Base-by-base conservation (phyloP, 106 monocot species). In the Dendrobium nobile region DNA sequence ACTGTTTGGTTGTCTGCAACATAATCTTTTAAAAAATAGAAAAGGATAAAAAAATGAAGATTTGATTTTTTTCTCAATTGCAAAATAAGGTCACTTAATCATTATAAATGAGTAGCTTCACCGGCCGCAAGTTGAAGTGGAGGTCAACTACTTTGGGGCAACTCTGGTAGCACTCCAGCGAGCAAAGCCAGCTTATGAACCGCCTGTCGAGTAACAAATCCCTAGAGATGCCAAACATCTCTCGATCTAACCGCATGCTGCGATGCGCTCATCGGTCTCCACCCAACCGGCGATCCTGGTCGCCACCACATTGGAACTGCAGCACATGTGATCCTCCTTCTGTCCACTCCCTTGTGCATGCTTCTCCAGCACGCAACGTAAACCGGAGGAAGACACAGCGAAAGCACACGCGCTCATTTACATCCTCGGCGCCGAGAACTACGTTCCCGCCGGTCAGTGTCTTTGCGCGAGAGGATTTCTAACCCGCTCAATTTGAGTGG, bases 351-450 rank as follows among this genome's bases (percentile, higher is more conserved):
- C 73, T 37, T 6, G 42, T 77, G 47, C 47, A 9, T 4, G 40
- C 75, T 83, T 88, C 88, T 88, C 88, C 7, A 85, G 88, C 27
- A 85, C 83, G 47, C 88, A 88, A 2, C 88, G 80, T 2, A 16
- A 24, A 0, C 85, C 88, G 15, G 78, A 28, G 4, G 88, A 84
- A 2, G 88, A 89, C 55, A 89, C 81, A 0, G 88, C 81, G 48
- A 84, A 86, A 16, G 88, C 78, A 58, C 88, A 89, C 27, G 55
- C 45, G 81, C 45, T 58, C 42, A 74, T 74, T 74, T 74, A 90
- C 79, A 83, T 94, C 18, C 75, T 94, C 4, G 89, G 89, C 19
- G 58, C 88, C 0, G 89, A 91, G 80, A 88, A 94, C 85, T 51
- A 78, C 40, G 86, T 67, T 8, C 91, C 94, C 8, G 87, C 89